Evolutionary conservation across 1,284 basidiomycete species (phyloP), one percentile per base, ranked within the genome.

Genomic region (Ustilago bromivora): DNA sequence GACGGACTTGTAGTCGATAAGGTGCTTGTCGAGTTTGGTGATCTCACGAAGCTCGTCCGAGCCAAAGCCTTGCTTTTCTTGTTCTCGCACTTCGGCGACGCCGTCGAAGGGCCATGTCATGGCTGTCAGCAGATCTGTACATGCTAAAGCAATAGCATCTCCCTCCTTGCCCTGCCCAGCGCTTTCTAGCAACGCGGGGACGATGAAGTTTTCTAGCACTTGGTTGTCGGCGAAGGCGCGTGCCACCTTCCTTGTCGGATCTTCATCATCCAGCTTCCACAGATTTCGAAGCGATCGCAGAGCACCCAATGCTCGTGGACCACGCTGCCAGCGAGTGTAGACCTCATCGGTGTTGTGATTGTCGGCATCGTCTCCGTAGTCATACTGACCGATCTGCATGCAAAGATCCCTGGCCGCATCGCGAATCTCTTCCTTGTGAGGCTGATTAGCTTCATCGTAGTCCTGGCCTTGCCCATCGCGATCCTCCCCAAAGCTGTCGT

Each of bases 101-200:
- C 76, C 78, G 63, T 85, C 83, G 17, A 86, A 78, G 1, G 85
- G 85, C 85, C 85, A 86, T 0, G 85, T 86, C 54, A 86, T 68
- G 1, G 84, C 81, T 8, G 83, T 86, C 55, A 86, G 71, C n/a
- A 86, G 69, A 53, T 86, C 85, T 34, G 80, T 81, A 51, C 83
- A 84, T 7, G 85, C 85, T 1, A 86, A 65, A 3, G 85, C 84
- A 58, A 85, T 84, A 40, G 83, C 71, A 40, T 73, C 71, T n/a
- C 71, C 71, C 40, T 73, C 71, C 46, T 52, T 64, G 36, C 78
- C 82, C 23, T 66, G 69, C 52, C 83, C 82, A 0, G 80, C 85
- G 15, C 78, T 78, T 53, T 84, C 79, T 15, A 86, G 76, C 35
- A 86, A 71, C 34, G 85, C 82, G 5, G 84, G 85, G 4, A 86